Evolutionary conservation across 208 protist genomes (phyloP), one percentile per base, ranked within the genome.

Genomic region (Willaertia magna): DNA sequence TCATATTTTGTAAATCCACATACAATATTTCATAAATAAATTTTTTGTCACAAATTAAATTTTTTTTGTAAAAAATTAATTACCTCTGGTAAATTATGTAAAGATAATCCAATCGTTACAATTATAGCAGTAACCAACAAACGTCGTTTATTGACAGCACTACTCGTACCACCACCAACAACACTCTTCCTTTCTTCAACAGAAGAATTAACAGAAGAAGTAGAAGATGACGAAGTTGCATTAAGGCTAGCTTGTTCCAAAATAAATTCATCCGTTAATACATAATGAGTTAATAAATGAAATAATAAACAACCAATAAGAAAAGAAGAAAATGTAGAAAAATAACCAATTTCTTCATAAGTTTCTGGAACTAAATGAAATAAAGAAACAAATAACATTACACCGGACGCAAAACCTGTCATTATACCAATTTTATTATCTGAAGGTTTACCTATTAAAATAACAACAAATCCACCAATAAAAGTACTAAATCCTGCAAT

Each of bases 81-180:
- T n/a, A n/a, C n/a, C n/a, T 83, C 78, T 34, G 78, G 78, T 42
- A 83, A 55, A 42, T 83, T 83, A 26, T 83, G 78, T 22, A 83
- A 26, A 2, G 78, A 48, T 26, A 83, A 20, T 26, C 78, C 78
- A 22, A 42, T 39, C 20, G 34, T 26, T 14, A 83, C 78, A 55
- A 83, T 42, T 3, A 83, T 44, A 9, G 34, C 47, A 40, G 78
- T 83, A 6, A 49, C 7, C 43, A 49, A 83, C 20, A 83, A 40
- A 59, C 34, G 30, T 20, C 16, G 9, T 11, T 55, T 43, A 12
- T n/a, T 55, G 43, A 14, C n/a, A 6, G 26, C n/a, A 18, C n/a
- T 67, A 34, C n/a, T 67, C 22, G 7, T 34, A 30, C 22, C 34
- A 18, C n/a, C 34, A 34, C 34, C 34, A 34, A n/a, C n/a, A n/a